A percentile compares a stretch with the other conserved stretches of the same genome.
phyloP scores from a whole-genome alignment of 2,329 filamentous ascomycete species.

The Botrytis pseudocinerea region DNA sequence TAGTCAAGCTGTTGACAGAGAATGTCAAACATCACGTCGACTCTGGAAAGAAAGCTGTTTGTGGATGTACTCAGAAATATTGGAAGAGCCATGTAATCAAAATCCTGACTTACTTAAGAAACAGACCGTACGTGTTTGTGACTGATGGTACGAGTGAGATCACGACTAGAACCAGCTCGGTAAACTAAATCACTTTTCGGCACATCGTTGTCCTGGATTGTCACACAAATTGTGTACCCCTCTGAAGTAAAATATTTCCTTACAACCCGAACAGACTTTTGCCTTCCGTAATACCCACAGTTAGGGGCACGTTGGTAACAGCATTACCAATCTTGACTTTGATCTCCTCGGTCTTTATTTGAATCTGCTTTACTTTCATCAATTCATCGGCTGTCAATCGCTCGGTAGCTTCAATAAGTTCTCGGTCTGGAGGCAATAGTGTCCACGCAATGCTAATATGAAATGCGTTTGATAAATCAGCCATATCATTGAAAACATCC shows the following conservation, averaged over 20 bases:
- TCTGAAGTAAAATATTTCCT: neutral
- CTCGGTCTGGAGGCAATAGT: constrained; percentile 53
- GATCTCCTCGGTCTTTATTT: constrained; percentile 58
- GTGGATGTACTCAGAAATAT: neutral
- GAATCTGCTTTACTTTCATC: constrained; percentile 40
- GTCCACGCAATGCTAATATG: constrained; percentile 92
- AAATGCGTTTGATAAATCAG: constrained; percentile 61
- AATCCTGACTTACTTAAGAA: no score
- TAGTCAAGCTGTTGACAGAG: neutral
- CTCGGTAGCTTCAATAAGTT: constrained; percentile 45
- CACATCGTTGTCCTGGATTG: neutral
- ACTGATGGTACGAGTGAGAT: neutral
- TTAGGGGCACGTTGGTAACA: constrained; percentile 54
- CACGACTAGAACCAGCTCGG: neutral
- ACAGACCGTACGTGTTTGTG: neutral
- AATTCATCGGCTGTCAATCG: constrained; percentile 23
- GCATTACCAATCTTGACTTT: constrained; percentile 76
- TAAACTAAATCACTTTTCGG: neutral
- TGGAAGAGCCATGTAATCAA: neutral
- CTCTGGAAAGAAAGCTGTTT: neutral
- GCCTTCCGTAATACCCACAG: constrained; percentile 26
- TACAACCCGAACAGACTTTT: constrained; percentile 35
- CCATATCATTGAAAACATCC: constrained; percentile 25
- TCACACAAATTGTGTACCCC: neutral
- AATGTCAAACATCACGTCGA: neutral